Evolutionary conservation across 1,139 yeast genomes (phyloP), one percentile per base, ranked within the genome.

Genomic region (Geotrichum aggregatum): DNA sequence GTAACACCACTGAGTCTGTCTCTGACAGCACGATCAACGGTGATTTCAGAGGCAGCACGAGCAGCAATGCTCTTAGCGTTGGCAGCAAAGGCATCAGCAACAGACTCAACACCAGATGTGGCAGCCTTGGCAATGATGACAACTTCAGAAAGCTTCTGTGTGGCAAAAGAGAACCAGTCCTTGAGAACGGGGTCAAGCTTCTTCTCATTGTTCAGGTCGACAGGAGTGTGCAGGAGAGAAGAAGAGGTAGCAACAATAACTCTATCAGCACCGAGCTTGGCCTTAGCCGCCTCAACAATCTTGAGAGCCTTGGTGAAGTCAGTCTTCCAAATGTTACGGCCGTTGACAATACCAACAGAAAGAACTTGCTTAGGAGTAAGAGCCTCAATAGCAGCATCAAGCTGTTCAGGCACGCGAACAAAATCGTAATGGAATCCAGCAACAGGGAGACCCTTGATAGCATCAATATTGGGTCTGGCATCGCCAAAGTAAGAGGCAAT

Each of bases 251-350:
- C 84, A 63, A 88, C 95, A 66, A 87, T 74, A 62, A 88, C 91
- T 74, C 92, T 84, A 69, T 87, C 95, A 63, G 80, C 78, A 72
- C 97, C 97, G 64, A 91, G 77, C 76, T 85, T 84, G 64, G 75
- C 83, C 68, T 86, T 78, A 64, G 96, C 97, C 74, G 82, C 79
- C 72, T 83, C 77, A 66, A 89, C 95, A 60, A 84, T 71, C 62
- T 76, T 85, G 68, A 89, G 76, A 62, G 98, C 95, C 76, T 83
- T 82, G 68, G 92, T 73, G 67, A 84, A 87, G 78, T 92, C 87
- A 72, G 95, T 85, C 82, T 92, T 92, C 98, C 98, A 92, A 76
- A 92, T 87, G 83, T 92, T 92, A 83, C 98, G 89, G 77, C 98
- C 98, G 67, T 88, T 95, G 67, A 92, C 92, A 66, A 92, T 82